phyloP scores from a whole-genome alignment of 106 monocot species.

The Dactylorhiza incarnata region DNA sequence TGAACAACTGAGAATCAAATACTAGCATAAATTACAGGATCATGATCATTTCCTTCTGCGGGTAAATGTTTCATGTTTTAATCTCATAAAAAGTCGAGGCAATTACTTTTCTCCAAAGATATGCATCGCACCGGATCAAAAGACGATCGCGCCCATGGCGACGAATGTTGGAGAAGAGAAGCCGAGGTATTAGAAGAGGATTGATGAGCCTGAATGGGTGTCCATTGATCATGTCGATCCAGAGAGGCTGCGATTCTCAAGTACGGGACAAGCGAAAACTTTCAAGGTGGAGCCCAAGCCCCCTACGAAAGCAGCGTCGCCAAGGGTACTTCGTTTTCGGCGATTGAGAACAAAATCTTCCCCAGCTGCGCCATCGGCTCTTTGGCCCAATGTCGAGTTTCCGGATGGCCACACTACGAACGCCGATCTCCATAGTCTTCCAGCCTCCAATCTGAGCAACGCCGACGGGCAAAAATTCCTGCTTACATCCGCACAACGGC shows the following conservation, averaged over 20 bases:
- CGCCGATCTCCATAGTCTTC: constrained; percentile 21
- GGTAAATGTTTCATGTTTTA: background rate
- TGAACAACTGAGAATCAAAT: background rate
- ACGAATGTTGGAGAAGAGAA: too few species aligned
- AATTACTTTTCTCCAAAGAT: constrained; percentile 10
- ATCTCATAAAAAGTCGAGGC: constrained; percentile 2
- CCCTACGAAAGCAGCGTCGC: background rate
- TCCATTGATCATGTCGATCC: too few species aligned
- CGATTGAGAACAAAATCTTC: background rate
- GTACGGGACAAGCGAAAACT: too few species aligned
- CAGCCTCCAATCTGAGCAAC: constrained; percentile 14
- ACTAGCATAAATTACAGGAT: background rate
- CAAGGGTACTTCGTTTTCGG: background rate
- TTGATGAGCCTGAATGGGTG: too few species aligned
- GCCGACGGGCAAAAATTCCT: constrained; percentile 6
- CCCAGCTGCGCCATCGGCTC: background rate
- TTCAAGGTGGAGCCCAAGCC: background rate
- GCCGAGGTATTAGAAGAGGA: too few species aligned
- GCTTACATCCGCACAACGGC: constrained; percentile 9
- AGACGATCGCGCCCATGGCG: constrained; percentile 37
- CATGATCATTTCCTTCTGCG: background rate
- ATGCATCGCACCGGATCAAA: constrained; percentile 25
- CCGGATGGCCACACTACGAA: background rate
- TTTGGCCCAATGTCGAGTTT: background rate
- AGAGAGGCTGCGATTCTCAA: too few species aligned